A percentile compares a stretch with the other conserved stretches of the same genome.
These are phyloP conservation scores for Ceratonia siliqua DNA, from an alignment of 306 rosid species.

Conservation along the genomic window DNA sequence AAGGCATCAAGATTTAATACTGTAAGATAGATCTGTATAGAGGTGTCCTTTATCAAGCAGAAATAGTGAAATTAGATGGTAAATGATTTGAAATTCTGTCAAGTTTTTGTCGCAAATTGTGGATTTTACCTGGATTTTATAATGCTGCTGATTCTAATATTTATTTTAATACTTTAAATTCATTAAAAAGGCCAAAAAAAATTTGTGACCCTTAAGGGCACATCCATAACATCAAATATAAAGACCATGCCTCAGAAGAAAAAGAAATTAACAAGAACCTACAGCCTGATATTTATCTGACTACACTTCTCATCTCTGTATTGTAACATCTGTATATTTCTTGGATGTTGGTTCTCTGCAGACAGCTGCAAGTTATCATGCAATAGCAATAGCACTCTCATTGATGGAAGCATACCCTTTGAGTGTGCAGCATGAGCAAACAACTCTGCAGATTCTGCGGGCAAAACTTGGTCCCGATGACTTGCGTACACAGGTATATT, in stretches of 20 bases:
- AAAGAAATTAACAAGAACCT: neutral
- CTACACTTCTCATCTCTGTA: conserved; percentile 1
- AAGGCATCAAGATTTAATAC: too few species aligned
- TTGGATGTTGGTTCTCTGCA: conserved; percentile 39
- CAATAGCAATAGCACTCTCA: conserved; percentile 82
- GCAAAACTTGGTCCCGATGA: conserved; percentile 88
- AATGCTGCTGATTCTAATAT: neutral
- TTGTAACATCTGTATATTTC: neutral
- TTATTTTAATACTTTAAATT: neutral
- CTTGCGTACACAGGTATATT: conserved; percentile 75
- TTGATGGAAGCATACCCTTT: conserved; percentile 84
- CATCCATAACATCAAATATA: neutral
- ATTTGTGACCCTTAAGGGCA: neutral
- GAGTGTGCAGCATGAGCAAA: conserved; percentile 87
- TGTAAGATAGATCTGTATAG: too few species aligned
- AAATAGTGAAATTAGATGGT: neutral
- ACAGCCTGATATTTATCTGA: neutral
- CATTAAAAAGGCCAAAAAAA: neutral
- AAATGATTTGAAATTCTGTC: too few species aligned
- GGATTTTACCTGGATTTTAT: neutral
- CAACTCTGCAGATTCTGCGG: conserved; percentile 69
- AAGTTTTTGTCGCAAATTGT: too few species aligned
- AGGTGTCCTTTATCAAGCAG: too few species aligned
- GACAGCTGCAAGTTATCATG: conserved; percentile 90
- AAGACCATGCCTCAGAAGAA: neutral